phyloP scores from a whole-genome alignment of 305 asterid genomes.

The Rubia tinctorum region DNA sequence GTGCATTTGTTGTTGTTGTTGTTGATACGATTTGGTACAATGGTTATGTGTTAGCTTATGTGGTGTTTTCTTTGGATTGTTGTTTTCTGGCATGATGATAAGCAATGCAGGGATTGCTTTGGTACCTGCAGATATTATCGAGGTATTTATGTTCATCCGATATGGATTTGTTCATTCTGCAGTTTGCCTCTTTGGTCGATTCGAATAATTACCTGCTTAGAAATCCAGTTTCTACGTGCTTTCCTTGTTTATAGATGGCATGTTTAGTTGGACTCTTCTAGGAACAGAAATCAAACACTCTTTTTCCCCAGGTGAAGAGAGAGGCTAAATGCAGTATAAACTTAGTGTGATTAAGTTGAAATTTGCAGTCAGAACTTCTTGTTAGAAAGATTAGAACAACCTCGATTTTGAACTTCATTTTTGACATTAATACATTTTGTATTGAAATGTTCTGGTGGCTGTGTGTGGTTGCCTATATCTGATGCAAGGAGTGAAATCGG shows the following conservation, averaged over 20 bases:
- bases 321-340: not conserved
- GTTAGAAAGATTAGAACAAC: not conserved
- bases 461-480: not conserved
- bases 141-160: slow-evolving; percentile 10
- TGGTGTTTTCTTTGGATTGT: slow-evolving; percentile 2
- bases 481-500: not conserved
- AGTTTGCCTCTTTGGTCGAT: not conserved
- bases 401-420: not conserved
- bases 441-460: not conserved
- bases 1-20: not conserved
- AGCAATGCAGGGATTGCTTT: slow-evolving; percentile 26
- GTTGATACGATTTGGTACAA: not conserved
- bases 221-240: not conserved
- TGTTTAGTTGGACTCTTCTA: too few relatives aligned
- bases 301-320: not conserved
- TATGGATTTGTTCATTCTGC: not conserved
- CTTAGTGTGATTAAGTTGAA: not conserved
- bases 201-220: not conserved
- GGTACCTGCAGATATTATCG: slow-evolving; percentile 19
- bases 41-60: slow-evolving; percentile 9
- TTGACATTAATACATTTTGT: not conserved
- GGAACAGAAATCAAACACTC: not conserved
- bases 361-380: not conserved
- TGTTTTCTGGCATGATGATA: slow-evolving; percentile 4
- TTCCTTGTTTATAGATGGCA: not conserved